Percentiles rank a stretch among this genome's conserved stretches.
Evolutionary conservation across 2,329 filamentous ascomycete genomes (phyloP).

Genomic region (Fusarium sp.): DNA sequence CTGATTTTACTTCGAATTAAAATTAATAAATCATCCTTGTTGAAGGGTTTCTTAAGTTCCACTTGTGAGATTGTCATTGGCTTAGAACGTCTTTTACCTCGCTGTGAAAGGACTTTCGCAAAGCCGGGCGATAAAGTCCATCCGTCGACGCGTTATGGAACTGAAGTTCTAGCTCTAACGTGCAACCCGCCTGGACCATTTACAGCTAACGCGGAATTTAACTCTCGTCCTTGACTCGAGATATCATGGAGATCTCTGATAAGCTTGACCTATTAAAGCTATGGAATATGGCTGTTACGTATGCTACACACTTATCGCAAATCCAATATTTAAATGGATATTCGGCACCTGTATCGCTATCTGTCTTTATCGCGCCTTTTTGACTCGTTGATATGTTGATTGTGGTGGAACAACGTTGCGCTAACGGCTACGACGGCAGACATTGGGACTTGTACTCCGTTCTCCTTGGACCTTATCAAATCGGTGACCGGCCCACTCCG

Average conservation of each 20-base stretch:
- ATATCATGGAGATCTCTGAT: accelerated
- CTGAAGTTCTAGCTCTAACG: neutral
- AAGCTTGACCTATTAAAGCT: neutral
- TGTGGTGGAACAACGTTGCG: neutral
- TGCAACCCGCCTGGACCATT: neutral
- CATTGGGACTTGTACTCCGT: neutral
- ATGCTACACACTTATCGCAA: neutral
- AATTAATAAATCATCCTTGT: neutral
- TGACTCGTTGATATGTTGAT: neutral
- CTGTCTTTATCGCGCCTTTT: neutral
- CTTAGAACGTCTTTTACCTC: neutral
- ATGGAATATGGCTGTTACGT: neutral
- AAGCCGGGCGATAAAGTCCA: neutral
- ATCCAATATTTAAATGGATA: neutral
- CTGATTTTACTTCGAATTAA: accelerated
- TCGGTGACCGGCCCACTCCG: neutral
- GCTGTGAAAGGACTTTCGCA: neutral
- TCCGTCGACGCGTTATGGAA: neutral
- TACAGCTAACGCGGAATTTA: neutral
- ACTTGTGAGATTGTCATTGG: neutral
- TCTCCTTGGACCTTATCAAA: neutral
- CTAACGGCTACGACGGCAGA: neutral
- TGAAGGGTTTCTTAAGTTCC: neutral
- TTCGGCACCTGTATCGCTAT: neutral
- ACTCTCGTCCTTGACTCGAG: neutral